Evolutionary conservation across 1,139 yeast species (phyloP), one percentile per base, ranked within the genome.

Genomic region (Lipomyces yarrowii): DNA sequence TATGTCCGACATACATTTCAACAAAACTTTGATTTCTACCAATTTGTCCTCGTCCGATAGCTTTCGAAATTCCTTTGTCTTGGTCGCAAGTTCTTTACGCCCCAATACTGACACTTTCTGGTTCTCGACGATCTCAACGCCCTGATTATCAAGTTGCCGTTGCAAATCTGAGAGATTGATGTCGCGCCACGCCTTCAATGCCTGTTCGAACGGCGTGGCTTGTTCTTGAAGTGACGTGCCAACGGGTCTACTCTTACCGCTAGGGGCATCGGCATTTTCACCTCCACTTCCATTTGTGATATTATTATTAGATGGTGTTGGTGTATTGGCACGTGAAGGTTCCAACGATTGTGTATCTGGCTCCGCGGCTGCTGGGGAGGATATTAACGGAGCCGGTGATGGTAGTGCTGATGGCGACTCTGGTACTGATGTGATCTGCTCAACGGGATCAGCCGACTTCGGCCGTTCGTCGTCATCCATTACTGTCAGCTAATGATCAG

Each of bases 11-110:
- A 4, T 39, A 64, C 68, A 54, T 77, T 93, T 94, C 69, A 94
- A 81, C 57, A 94, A 78, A 4, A 81, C 78, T 71, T 90, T 90
- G 75, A 91, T 80, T 72, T 88, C 87, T 0, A 75, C 80, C 60
- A 92, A 78, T 76, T 91, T 93, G 63, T 84, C 87, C 3, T 82
- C 84, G 67, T 89, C 90, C 0, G 82, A 81, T 48, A 91, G 78
- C 74, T 89, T 91, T 75, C 88, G 86, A 78, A 93, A 94, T 64
- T 85, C 87, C 74, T 92, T 93, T 18, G 98, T 94, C 73, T 86
- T 87, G 1, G 88, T 78, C 0, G 98, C 96, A 64, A 94, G 80
- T 59, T 84, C 86, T 76, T 91, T 91, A 66, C 98, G 83, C 48
- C 88, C 84, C 21, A 86, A 80, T 57, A 91, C 80, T 0, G 96